Base-by-base conservation (phyloP, 2,329 filamentous ascomycete genomes). In the Pseudocercospora vitis region DNA sequence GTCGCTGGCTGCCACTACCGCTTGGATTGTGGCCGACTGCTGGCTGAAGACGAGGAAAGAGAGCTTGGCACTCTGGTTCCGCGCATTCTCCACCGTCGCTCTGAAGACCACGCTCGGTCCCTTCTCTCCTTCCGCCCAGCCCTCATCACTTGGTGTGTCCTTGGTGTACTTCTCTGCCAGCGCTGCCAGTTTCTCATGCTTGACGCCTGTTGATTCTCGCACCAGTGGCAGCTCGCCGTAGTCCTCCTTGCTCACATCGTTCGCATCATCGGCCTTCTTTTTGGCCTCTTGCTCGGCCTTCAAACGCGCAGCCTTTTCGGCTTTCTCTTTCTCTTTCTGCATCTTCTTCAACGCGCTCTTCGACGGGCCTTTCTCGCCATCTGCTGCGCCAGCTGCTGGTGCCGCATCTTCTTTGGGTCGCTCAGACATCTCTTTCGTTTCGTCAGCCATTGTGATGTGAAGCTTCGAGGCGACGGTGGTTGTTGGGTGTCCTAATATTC, bases 61-160 rank as follows among this genome's bases (percentile, higher is more conserved):
- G 77, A 96, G 87, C 78, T 96, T 95, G 62, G 91, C 90, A 56
- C 88, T 86, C 76, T 97, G 92, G 64, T 87, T 85, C 61, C 92
- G 84, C 26, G 88, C 84, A 76, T 95, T 96, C 71, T 95, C 89
- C 32, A 96, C 81, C 78, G 88, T 89, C 24, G 84, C 89, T 31
- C 90, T 82, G 65, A 96, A 79, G 39, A 84, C 85, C 63, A 96
- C 81, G 24, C 83, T 82, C 28, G 74, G 72, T 53, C 73, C 73
- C 58, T 55, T 56, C 42, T 45, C 42, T 14, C 51, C 59, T 16
- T 56, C 53, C 14, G 29, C 50, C 29, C 54, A 53, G 23, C 49
- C 39, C 71, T 73, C 45, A 37, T 14, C 33, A 37, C n/a, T n/a
- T n/a, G 33, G 33, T 37, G 39, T 21, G n/a, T 44, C 21, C 66